phyloP scores from a whole-genome alignment of 345 rosid genomes.

The Pugionium dolabratum region DNA sequence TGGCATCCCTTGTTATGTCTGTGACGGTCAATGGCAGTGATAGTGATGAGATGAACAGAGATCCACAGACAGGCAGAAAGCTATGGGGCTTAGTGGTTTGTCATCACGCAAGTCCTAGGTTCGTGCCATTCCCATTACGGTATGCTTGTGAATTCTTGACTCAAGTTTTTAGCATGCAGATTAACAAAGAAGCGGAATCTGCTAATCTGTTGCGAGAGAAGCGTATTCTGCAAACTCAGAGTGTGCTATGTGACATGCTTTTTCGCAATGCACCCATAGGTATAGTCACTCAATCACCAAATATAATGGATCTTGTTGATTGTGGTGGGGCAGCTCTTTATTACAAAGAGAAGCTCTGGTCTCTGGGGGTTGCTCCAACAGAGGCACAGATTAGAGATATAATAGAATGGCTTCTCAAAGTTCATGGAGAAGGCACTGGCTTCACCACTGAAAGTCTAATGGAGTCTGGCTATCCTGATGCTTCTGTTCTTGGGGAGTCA shows the following conservation, averaged over 20 bases:
- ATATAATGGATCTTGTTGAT: slow-evolving; percentile 82
- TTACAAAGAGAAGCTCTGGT: slow-evolving; percentile 60
- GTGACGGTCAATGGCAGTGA: slow-evolving; percentile 68
- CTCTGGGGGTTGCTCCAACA: slow-evolving; percentile 71
- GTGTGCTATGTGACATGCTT: slow-evolving; percentile 86
- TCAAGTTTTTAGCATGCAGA: slow-evolving; percentile 75
- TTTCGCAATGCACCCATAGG: slow-evolving; percentile 79
- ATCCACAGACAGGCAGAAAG: slow-evolving; percentile 52
- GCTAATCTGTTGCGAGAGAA: slow-evolving; percentile 69
- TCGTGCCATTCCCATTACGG: slow-evolving; percentile 76
- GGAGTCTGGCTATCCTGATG: slow-evolving; percentile 85
- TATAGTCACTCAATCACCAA: slow-evolving; percentile 73
- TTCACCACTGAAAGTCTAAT: slow-evolving; percentile 78
- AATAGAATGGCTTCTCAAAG: slow-evolving; percentile 65
- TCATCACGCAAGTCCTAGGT: slow-evolving; percentile 74
- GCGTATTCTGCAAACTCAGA: slow-evolving; percentile 69
- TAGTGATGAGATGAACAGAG: slow-evolving; percentile 43
- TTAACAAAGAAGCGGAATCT: slow-evolving; percentile 75
- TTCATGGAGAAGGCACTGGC: slow-evolving; percentile 60
- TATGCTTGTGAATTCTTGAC: slow-evolving; percentile 85
- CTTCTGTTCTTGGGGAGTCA: slow-evolving; percentile 63
- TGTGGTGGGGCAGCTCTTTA: slow-evolving; percentile 88
- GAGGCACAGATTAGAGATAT: slow-evolving; percentile 69
- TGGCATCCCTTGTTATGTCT: slow-evolving; percentile 85
- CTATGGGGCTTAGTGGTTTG: slow-evolving; percentile 94